Base-by-base conservation (phyloP, 257 asterid genomes). In the Capsicum pubescens region DNA sequence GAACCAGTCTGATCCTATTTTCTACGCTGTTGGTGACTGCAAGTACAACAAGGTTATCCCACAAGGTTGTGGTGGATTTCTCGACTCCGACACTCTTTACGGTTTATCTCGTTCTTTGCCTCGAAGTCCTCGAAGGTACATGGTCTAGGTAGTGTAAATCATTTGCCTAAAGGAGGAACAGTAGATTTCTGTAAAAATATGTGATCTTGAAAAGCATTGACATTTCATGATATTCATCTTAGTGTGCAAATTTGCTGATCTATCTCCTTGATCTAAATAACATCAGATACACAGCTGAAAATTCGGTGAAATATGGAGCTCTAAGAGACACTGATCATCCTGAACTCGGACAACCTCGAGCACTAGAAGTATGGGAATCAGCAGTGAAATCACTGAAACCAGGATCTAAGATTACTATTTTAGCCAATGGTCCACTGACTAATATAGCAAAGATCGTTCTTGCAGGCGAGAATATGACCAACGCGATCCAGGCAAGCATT, bases 381-480 rank as follows among this genome's bases (percentile, higher is more conserved):
- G 87, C 93, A 12, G 83, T 89, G 26, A 79, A 88, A 74, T 90
- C 96, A 39, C 92, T 94, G 26, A 82, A 83, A 10, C 84, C 90
- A 0, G 93, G 91, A 70, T 91, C 96, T 7, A 94, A 94, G 70
- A 86, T 95, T 79, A 90, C 93, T 32, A 83, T 95, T 83, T 87
- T 95, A 83, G 89, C 98, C 67, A 95, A 95, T 76, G 99, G 98
- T 57, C 99, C 99, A 8, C 86, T 95, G 90, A 95, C 98, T 76
- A 93, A 89, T 82, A 82, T 90, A 58, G 99, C 98, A 46, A 84
- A 87, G 14, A 92, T 92, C 39, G 69, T 95, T 85, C 92, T 88
- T 85, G 87, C 92, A 8, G 91, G 88, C 83, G 86, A 90, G 82
- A 91, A 86, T 36, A n/a, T 59, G 61, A 90, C 89, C 71, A 89